Evolutionary conservation across 371 early-diverging fungal species (phyloP).

Genomic region (Mortierella sp.): DNA sequence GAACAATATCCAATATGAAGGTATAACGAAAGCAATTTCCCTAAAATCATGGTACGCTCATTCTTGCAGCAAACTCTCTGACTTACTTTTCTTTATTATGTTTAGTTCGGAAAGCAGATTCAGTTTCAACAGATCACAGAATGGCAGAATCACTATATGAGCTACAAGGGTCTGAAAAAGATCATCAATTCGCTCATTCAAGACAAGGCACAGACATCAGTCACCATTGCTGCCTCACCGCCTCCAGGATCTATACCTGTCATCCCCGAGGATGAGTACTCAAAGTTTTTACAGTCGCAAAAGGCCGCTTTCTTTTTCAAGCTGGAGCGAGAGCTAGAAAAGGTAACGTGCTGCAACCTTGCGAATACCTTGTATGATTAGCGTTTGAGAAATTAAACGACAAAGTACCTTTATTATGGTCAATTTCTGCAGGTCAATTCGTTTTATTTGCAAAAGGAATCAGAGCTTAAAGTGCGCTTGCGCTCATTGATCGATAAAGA

Average conservation of each 20-base stretch:
- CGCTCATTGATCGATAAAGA: constrained; percentile 85
- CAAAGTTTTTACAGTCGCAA: constrained; percentile 72
- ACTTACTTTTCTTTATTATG: no score
- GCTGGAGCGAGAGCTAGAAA: constrained; percentile 86
- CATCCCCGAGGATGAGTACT: constrained; percentile 64
- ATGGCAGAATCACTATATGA: constrained; percentile 94
- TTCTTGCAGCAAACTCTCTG: no score
- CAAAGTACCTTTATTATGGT: not conserved
- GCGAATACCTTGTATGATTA: not conserved
- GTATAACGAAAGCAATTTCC: no score
- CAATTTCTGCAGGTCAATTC: constrained; percentile 74
- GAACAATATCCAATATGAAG: no score
- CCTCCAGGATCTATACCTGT: constrained; percentile 54
- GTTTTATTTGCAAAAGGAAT: constrained; percentile 86
- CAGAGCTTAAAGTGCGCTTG: constrained; percentile 80
- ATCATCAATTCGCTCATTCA: constrained; percentile 84
- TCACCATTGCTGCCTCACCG: constrained; percentile 58
- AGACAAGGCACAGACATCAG: constrained; percentile 54
- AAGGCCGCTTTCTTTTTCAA: constrained; percentile 88
- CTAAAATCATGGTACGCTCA: no score
- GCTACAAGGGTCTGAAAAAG: constrained; percentile 95
- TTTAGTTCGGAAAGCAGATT: constrained; percentile 96
- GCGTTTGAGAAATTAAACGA: no score
- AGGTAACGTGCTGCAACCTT: constrained; percentile 59
- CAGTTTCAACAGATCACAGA: constrained; percentile 91